Evolutionary conservation across 106 monocot species (phyloP), one percentile per base, ranked within the genome.

Genomic region (Vanilla planifolia): DNA sequence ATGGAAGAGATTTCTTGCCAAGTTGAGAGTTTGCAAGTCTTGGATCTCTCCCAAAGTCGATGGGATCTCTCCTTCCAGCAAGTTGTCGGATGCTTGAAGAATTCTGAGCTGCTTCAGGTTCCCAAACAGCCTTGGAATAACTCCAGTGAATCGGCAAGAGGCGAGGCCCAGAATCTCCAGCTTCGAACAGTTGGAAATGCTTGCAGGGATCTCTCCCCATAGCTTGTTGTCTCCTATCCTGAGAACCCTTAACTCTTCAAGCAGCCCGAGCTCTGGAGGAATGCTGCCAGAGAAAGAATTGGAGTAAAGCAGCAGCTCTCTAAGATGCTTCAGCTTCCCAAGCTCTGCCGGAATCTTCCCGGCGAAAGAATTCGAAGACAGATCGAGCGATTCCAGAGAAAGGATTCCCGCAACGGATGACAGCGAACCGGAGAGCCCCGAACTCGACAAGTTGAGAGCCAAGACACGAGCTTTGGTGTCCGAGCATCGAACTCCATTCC

Each of bases 361-460:
- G 3, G 84, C 37, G 29, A 96, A 66, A 10, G 74, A 84, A 62
- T 90, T 91, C 23, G 81, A 79, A 5, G 96, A 96, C 8, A 96
- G 23, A 68, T 87, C 96, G 17, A 96, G 83, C 44, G 37, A 51
- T 55, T 80, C 70, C 11, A 96, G 87, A 48, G 75, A 87, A 5
- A 96, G 71, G 11, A 55, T 9, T 7, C 74, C 87, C 23, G 91
- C 66, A 37, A 70, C 46, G 6, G 81, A 21, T 5, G 81, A 56
- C 52, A 96, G 67, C 34, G 71, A 66, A 34, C 94, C 94, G 2
- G 75, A 68, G n/a, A 95, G 68, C 4, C 86, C 78, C 22, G 37
- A 69, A 40, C 64, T 51, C 1, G 94, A 95, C 55, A 95, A 61
- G 83, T 95, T 95, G 6, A 95, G 73, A 34, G 68, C 73, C 26